Evolutionary conservation across 2,329 filamentous ascomycete genomes (phyloP), one percentile per base, ranked within the genome.

Genomic region (Venturia oleaginea): DNA sequence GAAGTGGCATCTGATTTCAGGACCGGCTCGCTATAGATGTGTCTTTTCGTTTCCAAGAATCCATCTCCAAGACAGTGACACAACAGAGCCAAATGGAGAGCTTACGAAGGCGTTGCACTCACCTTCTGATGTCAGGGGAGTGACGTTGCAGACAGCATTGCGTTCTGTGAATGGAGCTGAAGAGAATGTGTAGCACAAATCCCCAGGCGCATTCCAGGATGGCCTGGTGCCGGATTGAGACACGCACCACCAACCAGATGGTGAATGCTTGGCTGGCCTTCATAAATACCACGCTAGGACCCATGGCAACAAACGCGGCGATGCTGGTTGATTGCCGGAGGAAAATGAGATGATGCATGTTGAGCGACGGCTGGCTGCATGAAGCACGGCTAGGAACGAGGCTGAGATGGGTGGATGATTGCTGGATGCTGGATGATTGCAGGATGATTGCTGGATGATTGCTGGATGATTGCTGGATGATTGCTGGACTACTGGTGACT

Each of bases 161-260:
- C 59, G n/a, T 43, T 37, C 6, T 60, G 59, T 40, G 34, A 22
- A 37, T 40, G 59, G 59, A 60, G 59, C 32, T 60, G 59, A 60
- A 60, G 59, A 43, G 40, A 43, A 40, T 43, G 59, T 40, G 59
- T 60, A 37, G 34, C 37, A 60, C 59, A 37, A 60, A 17, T 40
- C 37, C 37, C 40, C 59, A 60, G 59, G 59, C 59, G 59, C 59
- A 60, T 60, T 60, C 59, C 59, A 60, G 40, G 59, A 40, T 43
- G 59, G 37, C 34, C 27, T 38, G 22, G 34, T 60, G 32, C 51
- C 51, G 51, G 37, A 43, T 60, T 42, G 59, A 40, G 59, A 60
- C 59, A 60, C 59, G n/a, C 34, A 43, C 40, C n/a, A n/a, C 13
- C 59, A 60, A 43, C 59, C 59, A 60, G 22, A 40, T 60, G 15